Conservation (phyloP, 257 asterid genomes). For the Ehretia macrophylla region DNA sequence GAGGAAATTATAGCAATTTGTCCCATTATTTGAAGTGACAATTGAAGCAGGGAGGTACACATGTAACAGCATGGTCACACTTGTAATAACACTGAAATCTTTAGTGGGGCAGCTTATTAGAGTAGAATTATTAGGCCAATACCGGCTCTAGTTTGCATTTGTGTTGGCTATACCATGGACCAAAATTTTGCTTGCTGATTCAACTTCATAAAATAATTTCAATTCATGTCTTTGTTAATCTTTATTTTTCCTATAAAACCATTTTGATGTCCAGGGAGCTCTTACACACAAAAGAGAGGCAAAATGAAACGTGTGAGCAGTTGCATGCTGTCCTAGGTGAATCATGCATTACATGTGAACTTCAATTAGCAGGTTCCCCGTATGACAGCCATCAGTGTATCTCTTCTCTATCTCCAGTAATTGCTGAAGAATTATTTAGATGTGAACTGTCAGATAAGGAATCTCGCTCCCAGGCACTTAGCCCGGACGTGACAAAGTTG, state of each 20-base stretch:
- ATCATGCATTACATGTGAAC: slow-evolving; percentile 69
- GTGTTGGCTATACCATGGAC: neutral
- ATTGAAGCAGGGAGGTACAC: too few relatives aligned
- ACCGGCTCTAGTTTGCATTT: neutral
- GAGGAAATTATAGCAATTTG: too few relatives aligned
- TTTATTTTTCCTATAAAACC: slow-evolving; percentile 5
- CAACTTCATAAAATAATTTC: neutral
- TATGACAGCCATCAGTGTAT: slow-evolving; percentile 36
- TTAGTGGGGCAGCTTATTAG: too few relatives aligned
- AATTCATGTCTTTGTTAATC: slow-evolving; percentile 1
- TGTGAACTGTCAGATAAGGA: slow-evolving; percentile 51
- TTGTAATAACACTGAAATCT: too few relatives aligned
- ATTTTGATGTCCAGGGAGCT: slow-evolving; percentile 46
- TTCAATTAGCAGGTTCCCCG: slow-evolving; percentile 55
- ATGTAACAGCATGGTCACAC: too few relatives aligned
- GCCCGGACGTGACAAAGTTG: slow-evolving; percentile 54
- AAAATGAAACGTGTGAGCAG: slow-evolving; percentile 43
- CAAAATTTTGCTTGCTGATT: neutral
- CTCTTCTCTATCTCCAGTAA: slow-evolving; percentile 50
- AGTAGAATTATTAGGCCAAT: neutral
- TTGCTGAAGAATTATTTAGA: slow-evolving; percentile 64
- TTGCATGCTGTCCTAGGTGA: slow-evolving; percentile 63
- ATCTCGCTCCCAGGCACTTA: slow-evolving; percentile 56
- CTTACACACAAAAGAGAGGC: slow-evolving; percentile 64
- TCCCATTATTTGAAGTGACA: too few relatives aligned